These are phyloP conservation scores for Ormosia semicastrata DNA, from an alignment of 306 rosid genomes.

Conservation along the genomic window DNA sequence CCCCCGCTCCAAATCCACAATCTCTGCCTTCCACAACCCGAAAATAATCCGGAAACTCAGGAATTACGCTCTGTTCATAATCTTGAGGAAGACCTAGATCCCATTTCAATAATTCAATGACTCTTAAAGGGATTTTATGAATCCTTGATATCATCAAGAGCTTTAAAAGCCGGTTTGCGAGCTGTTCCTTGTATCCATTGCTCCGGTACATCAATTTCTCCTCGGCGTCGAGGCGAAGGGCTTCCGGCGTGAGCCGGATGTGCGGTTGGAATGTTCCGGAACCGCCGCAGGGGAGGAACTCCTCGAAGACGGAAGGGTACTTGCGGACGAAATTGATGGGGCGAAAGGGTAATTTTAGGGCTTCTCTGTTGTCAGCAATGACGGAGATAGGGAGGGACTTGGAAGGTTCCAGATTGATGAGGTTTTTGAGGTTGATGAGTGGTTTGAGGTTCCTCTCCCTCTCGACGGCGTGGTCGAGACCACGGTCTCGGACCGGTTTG, in stretches of 20 bases:
- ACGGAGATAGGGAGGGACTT: slow-evolving; percentile 71
- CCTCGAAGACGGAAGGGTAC: slow-evolving; percentile 66
- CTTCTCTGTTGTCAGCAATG: slow-evolving; percentile 41
- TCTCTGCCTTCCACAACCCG: slow-evolving; percentile 29
- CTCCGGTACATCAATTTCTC: slow-evolving; percentile 49
- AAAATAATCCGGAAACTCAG: slow-evolving; percentile 80
- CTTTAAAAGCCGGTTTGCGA: slow-evolving; percentile 64
- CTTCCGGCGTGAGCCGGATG: slow-evolving; percentile 48
- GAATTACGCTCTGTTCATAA: slow-evolving; percentile 38
- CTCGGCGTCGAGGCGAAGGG: slow-evolving; percentile 50
- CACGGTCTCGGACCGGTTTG: slow-evolving; percentile 76
- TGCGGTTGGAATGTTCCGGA: slow-evolving; percentile 44
- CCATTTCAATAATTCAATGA: slow-evolving; percentile 58
- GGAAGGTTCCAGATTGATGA: slow-evolving; percentile 67
- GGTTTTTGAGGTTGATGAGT: slow-evolving; percentile 48
- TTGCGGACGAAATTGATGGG: slow-evolving; percentile 67
- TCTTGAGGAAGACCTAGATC: slow-evolving; percentile 80
- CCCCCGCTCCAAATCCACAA: neutral
- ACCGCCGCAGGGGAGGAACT: slow-evolving; percentile 51
- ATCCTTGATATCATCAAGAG: slow-evolving; percentile 65
- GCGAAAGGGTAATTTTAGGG: slow-evolving; percentile 59
- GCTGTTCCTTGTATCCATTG: slow-evolving; percentile 46
- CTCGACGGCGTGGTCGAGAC: slow-evolving; percentile 90
- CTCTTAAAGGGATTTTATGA: slow-evolving; percentile 47
- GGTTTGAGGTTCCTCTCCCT: slow-evolving; percentile 66